A percentile compares a stretch with the other conserved stretches of the same genome.
phyloP scores from a whole-genome alignment of 164 flowering plant genomes.

The Pachysandra terminalis region DNA sequence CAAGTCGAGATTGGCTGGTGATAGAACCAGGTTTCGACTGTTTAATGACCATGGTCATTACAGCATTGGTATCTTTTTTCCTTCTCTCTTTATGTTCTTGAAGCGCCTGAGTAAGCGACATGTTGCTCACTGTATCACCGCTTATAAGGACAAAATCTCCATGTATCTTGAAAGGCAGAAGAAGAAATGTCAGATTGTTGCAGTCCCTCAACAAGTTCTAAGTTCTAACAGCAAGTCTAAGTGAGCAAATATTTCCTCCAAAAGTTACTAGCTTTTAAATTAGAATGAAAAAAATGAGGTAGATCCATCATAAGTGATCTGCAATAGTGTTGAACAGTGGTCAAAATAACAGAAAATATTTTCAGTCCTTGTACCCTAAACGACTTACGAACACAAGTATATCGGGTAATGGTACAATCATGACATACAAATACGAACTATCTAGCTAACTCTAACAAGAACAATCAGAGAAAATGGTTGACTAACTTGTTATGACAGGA shows the following conservation, averaged over 20 bases:
- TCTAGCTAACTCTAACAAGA: no score
- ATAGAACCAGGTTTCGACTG: slow-evolving; percentile 72
- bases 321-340: no score
- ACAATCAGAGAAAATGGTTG: no score
- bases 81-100: slow-evolving; percentile 84
- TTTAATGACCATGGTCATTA: slow-evolving; percentile 93
- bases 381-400: not conserved
- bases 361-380: not conserved
- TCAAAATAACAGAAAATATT: not conserved
- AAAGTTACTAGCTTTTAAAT: not conserved
- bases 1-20: slow-evolving; percentile 83
- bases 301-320: no score
- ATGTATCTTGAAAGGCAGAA: slow-evolving; percentile 49
- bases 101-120: slow-evolving; percentile 72
- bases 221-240: not conserved
- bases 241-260: not conserved
- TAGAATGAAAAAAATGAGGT: no score
- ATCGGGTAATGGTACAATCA: no score
- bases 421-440: no score
- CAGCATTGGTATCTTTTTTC: slow-evolving; percentile 77
- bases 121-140: slow-evolving; percentile 97
- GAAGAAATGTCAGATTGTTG: slow-evolving; percentile 4
- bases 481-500: no score
- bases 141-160: slow-evolving; percentile 91
- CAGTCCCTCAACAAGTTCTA: not conserved